phyloP scores from a whole-genome alignment of 139 green algal species.

The Chlorella vulgaris region DNA sequence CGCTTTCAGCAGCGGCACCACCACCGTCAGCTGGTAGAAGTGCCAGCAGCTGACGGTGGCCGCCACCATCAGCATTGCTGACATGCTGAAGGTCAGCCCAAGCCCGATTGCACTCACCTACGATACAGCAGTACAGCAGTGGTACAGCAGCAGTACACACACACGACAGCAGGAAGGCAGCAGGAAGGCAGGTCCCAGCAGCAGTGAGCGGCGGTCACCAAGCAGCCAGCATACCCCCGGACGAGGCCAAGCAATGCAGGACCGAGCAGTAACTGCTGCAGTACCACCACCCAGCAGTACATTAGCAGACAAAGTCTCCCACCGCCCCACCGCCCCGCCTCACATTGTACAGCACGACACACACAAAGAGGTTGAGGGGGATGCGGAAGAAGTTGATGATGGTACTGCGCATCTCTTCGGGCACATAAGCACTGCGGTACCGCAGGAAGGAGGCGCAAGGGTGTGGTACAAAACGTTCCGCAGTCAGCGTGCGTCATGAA shows the following conservation, averaged over 20 bases:
- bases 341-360: conserved; percentile 95
- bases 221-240: too few species aligned
- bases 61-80: not conserved
- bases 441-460: not conserved
- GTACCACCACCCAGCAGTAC: not conserved
- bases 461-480: not conserved
- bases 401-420: conserved; percentile 92
- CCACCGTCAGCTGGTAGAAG: conserved; percentile 30
- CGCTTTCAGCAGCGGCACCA: conserved; percentile 14
- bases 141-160: too few species aligned
- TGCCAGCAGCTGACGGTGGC: conserved; percentile 1
- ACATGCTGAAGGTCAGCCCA: conserved; percentile 6
- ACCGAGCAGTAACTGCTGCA: too few species aligned
- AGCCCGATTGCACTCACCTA: conserved; percentile 30
- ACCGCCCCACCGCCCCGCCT: not conserved
- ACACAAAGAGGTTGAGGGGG: conserved; percentile 97
- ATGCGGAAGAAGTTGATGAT: conserved; percentile 99
- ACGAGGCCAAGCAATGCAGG: not conserved
- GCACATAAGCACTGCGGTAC: conserved; percentile 75
- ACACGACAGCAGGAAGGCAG: too few species aligned
- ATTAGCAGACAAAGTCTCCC: not conserved
- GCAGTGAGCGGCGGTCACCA: too few species aligned
- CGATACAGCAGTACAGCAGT: not conserved
- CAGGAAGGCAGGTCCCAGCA: too few species aligned
- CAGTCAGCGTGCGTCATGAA: not conserved